phyloP scores from a whole-genome alignment of 1,284 basidiomycete species.

The Garcileccinum viscosum region DNA sequence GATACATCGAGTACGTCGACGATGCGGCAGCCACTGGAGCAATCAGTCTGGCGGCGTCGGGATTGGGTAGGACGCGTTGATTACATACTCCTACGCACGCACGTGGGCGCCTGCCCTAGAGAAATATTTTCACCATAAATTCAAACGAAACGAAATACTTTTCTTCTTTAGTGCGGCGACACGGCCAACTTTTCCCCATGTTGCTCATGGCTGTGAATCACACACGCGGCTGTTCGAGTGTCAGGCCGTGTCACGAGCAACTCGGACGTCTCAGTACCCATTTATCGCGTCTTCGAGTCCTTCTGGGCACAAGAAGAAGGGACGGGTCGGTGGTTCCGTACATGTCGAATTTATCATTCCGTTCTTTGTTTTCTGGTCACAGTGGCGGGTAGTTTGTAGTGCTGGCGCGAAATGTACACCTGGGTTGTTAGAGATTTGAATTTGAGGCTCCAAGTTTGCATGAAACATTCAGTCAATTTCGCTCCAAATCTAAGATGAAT shows the following conservation, averaged over 20 bases:
- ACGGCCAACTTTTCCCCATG: constrained; percentile 79
- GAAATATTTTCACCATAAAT: constrained; percentile 22
- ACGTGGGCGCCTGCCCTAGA: constrained; percentile 36
- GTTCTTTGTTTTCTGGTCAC: background rate
- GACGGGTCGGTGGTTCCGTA: constrained; percentile 84
- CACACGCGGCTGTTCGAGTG: constrained; percentile 82
- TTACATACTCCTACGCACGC: background rate
- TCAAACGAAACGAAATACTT: constrained; percentile 7
- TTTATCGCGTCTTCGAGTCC: constrained; percentile 53
- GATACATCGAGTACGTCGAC: constrained; percentile 66
- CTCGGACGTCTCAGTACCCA: constrained; percentile 81
- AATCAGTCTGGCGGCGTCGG: constrained; percentile 46
- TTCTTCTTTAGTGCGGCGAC: constrained; percentile 75
- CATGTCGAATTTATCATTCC: constrained; percentile 38
- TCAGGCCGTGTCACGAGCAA: constrained; percentile 80
- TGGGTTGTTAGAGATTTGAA: too few relatives aligned
- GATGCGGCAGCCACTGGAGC: constrained; percentile 74
- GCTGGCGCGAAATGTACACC: too few relatives aligned
- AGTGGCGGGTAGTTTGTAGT: background rate
- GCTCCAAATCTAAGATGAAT: too few relatives aligned
- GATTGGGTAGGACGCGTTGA: background rate
- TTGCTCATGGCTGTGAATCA: constrained; percentile 77
- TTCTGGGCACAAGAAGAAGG: constrained; percentile 42
- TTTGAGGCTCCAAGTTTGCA: too few relatives aligned
- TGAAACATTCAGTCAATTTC: too few relatives aligned